These are phyloP conservation scores for Escallonia rubra DNA, from an alignment of 129 eudicot species.

Conservation along the genomic window DNA sequence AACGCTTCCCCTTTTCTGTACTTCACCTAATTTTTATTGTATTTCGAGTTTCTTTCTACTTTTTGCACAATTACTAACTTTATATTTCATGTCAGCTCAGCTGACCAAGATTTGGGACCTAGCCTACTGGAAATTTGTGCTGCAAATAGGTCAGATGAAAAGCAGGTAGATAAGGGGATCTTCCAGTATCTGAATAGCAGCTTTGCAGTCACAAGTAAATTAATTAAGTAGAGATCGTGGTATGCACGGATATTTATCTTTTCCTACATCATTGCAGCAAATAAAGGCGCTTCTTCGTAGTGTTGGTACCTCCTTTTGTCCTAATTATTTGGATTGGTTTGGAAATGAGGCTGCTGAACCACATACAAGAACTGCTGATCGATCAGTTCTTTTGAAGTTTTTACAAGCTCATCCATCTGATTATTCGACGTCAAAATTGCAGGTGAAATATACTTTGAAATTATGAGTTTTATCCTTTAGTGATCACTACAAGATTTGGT, in stretches of 20 bases:
- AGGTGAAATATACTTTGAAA: slow-evolving; percentile 38
- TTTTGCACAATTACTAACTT: not conserved
- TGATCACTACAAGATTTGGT: no score
- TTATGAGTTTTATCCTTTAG: not conserved
- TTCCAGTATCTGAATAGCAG: not conserved
- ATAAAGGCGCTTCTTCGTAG: slow-evolving; percentile 81
- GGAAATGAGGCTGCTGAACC: slow-evolving; percentile 50
- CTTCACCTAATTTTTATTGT: not conserved
- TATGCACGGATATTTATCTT: not conserved
- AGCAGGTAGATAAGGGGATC: slow-evolving; percentile 47
- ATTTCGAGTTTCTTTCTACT: not conserved
- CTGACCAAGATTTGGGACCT: slow-evolving; percentile 55
- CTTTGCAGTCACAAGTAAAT: slow-evolving; percentile 3
- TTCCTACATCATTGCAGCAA: slow-evolving; percentile 53
- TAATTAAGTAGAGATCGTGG: slow-evolving; percentile 3
- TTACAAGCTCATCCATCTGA: slow-evolving; percentile 80
- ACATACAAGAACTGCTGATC: slow-evolving; percentile 64
- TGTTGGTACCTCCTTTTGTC: slow-evolving; percentile 87
- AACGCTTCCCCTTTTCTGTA: not conserved
- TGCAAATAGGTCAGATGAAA: slow-evolving; percentile 87
- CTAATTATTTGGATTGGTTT: slow-evolving; percentile 76
- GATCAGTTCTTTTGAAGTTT: slow-evolving; percentile 64
- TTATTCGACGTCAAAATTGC: slow-evolving; percentile 63
- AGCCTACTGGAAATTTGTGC: slow-evolving; percentile 86
- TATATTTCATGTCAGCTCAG: slow-evolving; percentile 46